A percentile compares a stretch with the other conserved stretches of the same genome.
Evolutionary conservation across 1,284 basidiomycete species (phyloP).

Genomic region (Rugosomyces carneus): DNA sequence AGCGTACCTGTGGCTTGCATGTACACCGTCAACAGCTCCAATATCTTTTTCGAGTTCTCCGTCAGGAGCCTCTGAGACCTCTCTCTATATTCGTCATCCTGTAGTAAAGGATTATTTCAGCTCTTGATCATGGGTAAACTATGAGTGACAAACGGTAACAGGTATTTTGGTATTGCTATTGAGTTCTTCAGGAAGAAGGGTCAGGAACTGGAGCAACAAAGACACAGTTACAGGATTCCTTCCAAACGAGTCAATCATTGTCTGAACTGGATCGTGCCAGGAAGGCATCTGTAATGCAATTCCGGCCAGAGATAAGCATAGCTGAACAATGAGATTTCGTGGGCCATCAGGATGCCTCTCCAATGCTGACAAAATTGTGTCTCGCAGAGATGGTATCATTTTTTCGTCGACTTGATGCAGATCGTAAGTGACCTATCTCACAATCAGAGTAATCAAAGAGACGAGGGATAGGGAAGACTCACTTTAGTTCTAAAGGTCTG

Average conservation of each 20-base stretch:
- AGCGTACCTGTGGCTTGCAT: slow-evolving; percentile 78
- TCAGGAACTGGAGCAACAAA: slow-evolving; percentile 85
- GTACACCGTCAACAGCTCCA: slow-evolving; percentile 85
- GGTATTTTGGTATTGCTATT: slow-evolving; percentile 84
- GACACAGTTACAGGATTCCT: slow-evolving; percentile 80
- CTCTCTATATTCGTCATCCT: slow-evolving; percentile 80
- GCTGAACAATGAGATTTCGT: slow-evolving; percentile 82
- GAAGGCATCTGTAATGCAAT: slow-evolving; percentile 89
- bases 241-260: slow-evolving; percentile 85
- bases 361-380: slow-evolving; percentile 82
- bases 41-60: slow-evolving; percentile 66
- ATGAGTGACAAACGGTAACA: slow-evolving; percentile 54
- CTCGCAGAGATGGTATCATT: slow-evolving; percentile 75
- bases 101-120: slow-evolving; percentile 5
- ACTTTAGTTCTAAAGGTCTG: slow-evolving; percentile 97
- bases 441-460: slow-evolving; percentile 22
- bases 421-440: slow-evolving; percentile 86
- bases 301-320: slow-evolving; percentile 87
- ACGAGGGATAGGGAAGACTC: slow-evolving; percentile 23
- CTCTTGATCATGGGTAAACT: neutral
- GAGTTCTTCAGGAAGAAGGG: slow-evolving; percentile 89
- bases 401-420: slow-evolving; percentile 78
- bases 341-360: slow-evolving; percentile 69
- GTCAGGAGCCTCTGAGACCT: slow-evolving; percentile 66
- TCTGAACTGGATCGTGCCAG: slow-evolving; percentile 80